Evolutionary conservation across 164 flowering plant species (phyloP), one percentile per base, ranked within the genome.

Genomic region (Magnolia changhungtana): DNA sequence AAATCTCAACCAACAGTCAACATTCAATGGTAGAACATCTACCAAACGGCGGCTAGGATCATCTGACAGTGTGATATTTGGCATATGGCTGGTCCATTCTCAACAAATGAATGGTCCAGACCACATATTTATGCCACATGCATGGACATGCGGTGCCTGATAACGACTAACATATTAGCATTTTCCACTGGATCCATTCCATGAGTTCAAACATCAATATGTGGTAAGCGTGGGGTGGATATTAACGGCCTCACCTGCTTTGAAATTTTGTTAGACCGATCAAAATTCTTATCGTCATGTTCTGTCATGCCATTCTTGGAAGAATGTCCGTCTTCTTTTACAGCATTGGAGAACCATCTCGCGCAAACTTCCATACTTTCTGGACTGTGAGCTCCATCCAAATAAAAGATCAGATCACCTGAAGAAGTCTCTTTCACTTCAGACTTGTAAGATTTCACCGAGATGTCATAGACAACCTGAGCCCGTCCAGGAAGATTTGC

Each of bases 361-460:
- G 93, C 97, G 81, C 97, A 94, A 72, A 82, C 91, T 75, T 90
- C 98, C 88, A 94, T 92, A 85, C 98, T 94, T 80, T 94, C 97
- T 31, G 97, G 97, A 80, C 93, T 94, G 75, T 94, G 98, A 78
- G 98, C 98, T 75, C 98, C 98, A 82, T 94, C 98, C 82, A 92
- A 84, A 80, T 90, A 94, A 78, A 94, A 94, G 23, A 88, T 75
- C 75, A 94, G 83, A 67, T 89, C 94, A 55, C 93, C 92, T 50
- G 74, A 80, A 64, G 84, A 71, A n/a, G 61, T 78, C 76, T 72
- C 80, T 72, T 71, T 76, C 45, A 52, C 20, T 24, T 78, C 80
- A 49, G 80, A 75, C 73, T 63, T 65, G 49, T 67, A 52, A 4
- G 79, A 72, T 59, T 55, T 63, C n/a, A 73, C 49, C 49, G 71